Evolutionary conservation across 176 grass and related monocot genomes (phyloP), one percentile per base, ranked within the genome.

Genomic region (Thalia dealbata): DNA sequence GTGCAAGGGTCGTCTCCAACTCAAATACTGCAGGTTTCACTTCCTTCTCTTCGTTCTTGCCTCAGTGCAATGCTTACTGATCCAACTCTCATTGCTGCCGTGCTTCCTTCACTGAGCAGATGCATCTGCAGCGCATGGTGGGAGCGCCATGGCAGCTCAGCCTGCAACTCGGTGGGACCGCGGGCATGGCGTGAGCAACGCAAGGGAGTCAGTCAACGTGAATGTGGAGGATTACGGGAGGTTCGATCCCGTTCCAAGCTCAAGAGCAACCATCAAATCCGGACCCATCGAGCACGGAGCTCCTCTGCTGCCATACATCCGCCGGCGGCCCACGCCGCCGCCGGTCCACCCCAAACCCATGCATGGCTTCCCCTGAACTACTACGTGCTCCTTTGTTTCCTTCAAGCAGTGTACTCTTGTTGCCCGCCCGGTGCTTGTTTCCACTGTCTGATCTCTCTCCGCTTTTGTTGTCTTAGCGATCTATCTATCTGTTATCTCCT

Each of bases 201-300:
- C 46, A 30, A 81, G 52, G 58, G 50, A 7, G 22, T 54, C 81
- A 15, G 26, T 64, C 75, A 84, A 78, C 25, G 9, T 82, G 32
- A 80, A 67, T 46, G 58, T 65, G 0, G 83, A 84, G 61, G 85
- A 96, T 79, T 84, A 88, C 30, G 76, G 75, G 69, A 81, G 79
- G 0, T 82, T 86, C 26, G 91, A 91, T 63, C 85, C 85, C 15
- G 88, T 73, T 77, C 91, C 88, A 35, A 88, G 76, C 78, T 78
- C 85, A 23, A 88, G 84, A 72, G 81, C 85, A 6, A 73, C 52
- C 29, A 84, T 91, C 51, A 76, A 66, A 50, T 45, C 83, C 18
- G 83, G 83, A 63, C 91, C 88, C 42, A 84, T 91, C 59, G 88
- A 96, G 67, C 83, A 91, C 69, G 88, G 83, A 19, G 67, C 88